Conservation (phyloP, 2,329 filamentous ascomycete genomes). For the Beauveria sp. region DNA sequence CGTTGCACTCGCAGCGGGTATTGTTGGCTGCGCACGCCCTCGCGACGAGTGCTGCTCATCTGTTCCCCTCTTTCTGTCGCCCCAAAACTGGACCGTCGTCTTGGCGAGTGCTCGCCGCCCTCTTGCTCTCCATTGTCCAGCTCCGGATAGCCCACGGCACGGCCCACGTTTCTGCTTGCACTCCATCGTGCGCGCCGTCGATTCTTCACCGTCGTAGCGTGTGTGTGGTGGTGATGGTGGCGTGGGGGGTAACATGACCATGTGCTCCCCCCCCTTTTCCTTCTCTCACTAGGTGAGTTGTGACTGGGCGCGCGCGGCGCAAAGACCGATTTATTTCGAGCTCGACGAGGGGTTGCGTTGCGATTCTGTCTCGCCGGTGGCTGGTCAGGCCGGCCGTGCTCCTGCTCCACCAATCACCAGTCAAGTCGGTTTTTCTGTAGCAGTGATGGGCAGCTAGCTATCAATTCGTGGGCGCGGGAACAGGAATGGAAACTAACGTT, state of each 20-base stretch:
- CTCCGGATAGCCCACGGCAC: not conserved
- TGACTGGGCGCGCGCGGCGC: not conserved
- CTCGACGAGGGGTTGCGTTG: not conserved
- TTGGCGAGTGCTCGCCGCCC: not conserved
- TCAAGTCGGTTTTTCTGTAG: too few species aligned
- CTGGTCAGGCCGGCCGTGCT: constrained; percentile 3
- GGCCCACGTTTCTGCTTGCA: not conserved
- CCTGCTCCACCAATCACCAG: not conserved
- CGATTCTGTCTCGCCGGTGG: not conserved
- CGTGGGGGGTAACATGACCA: constrained; percentile 5
- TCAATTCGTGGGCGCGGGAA: not conserved
- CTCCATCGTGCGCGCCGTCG: not conserved
- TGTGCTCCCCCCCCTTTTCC: not conserved
- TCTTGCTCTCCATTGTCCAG: too few species aligned
- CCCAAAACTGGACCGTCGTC: not conserved
- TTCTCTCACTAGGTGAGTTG: not conserved
- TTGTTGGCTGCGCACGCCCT: not conserved
- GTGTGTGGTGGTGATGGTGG: not conserved
- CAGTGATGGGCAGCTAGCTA: not conserved
- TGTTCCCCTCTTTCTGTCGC: not conserved
- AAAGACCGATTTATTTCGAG: not conserved
- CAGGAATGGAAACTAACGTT: not conserved
- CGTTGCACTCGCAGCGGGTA: not conserved
- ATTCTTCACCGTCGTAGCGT: not conserved
- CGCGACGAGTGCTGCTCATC: not conserved